Base-by-base conservation (phyloP, 805 yeast genomes). In the Lipomyces orientalis region DNA sequence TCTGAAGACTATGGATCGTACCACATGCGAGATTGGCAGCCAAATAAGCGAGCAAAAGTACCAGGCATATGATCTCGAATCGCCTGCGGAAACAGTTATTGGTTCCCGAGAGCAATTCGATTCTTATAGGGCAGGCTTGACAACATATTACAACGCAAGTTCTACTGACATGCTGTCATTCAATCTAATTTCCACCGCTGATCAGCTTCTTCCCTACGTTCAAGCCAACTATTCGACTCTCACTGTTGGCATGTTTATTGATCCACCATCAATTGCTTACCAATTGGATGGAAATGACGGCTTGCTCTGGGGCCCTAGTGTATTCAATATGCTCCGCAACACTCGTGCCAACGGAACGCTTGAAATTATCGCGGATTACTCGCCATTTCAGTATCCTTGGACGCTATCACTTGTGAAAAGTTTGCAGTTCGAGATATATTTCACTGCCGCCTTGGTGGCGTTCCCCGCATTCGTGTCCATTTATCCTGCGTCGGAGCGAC, bases 401-500 rank as follows among this genome's bases (percentile, higher is more conserved):
- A 61, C 73, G 4, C 61, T 67, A 16, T 58, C 66, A 1, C 73
- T 76, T 51, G 79, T 76, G 1, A 71, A 77, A 49, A 60, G 76
- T 4, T 70, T 77, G 31, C 77, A 77, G 66, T 77, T 77, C 64
- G 66, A 74, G 5, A 70, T 73, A 9, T 77, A 75, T 54, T 74
- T 76, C 62, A 75, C 78, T 5, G 64, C 76, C 2, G 72, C 79
- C 9, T 70, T 77, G 76, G 62, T 73, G n/a, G 78, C 74, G 4
- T 77, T 73, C 9, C 79, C 79, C 3, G 79, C 79, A 0, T 75
- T 77, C 59, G 66, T 71, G 12, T 67, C 75, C 1, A 62, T 77
- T 2, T 77, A 77, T 60, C 79, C 79, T 1, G 76, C 79, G 1
- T 73, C 64, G 62, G 79, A 77, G 64, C 71, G 79, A 25, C 67